Base-by-base conservation (phyloP, 208 protist genomes). In the Hexamita inflata region DNA sequence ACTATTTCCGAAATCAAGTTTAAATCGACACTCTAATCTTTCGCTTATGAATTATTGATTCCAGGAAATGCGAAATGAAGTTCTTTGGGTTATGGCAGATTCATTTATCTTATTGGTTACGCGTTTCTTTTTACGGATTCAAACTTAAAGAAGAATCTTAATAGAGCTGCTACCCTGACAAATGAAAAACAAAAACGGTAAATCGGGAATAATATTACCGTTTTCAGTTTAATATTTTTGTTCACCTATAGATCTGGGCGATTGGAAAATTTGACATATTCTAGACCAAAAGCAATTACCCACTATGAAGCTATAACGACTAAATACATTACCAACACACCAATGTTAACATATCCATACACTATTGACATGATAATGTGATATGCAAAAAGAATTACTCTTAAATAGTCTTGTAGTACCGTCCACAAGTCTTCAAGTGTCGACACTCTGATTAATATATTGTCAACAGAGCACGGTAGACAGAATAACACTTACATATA, bases 371-470 rank as follows among this genome's bases (percentile, higher is more conserved):
- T 28, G n/a, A 62, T 57, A 28, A 76, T 76, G 58, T 76, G 59
- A 28, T 67, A 76, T 19, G 35, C 4, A 24, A 66, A 30, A 15
- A 76, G 59, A 32, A 32, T 2, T 4, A 64, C 42, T 4, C 73
- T 7, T 2, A 76, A 41, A 32, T 76, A 76, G 38, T 76, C 73
- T 39, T 76, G 73, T 2, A 66, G 2, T n/a, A 58, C 73, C 30
- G 73, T 76, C 73, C 73, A 76, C 26, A 76, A 9, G 32, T 76
- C 73, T 60, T 75, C 68, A 28, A 75, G 41, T 19, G 68, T 76
- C 1, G 34, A 15, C 26, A 76, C 15, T 45, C 73, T 30, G 38
- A 76, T 2, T 4, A 53, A 62, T 2, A 76, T 38, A 58, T 76
- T 76, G 26, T 67, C 59, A 26, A 66, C 34, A 39, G 19, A 41